Evolutionary conservation across 495 filamentous ascomycete genomes (phyloP), one percentile per base, ranked within the genome.

Genomic region (Lasiosphaeris hirsuta): DNA sequence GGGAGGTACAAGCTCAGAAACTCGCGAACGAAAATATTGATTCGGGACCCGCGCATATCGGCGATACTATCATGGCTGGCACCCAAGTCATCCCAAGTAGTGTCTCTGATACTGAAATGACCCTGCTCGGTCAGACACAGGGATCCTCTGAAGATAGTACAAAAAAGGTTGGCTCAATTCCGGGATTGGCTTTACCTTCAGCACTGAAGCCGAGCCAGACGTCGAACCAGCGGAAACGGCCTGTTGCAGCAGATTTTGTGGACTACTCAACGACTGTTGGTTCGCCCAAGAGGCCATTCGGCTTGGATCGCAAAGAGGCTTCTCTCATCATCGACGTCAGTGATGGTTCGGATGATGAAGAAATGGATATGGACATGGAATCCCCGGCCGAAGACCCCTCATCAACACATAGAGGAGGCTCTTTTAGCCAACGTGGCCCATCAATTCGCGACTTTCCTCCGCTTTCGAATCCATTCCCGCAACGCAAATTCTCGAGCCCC

Each of bases 171-270:
- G 35, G 14, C 17, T 51, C 60, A 3, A 49, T 65, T 4, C 62
- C 59, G 14, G 58, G 59, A 15, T 51, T 63, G 30, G 18, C 36
- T 3, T 18, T 57, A 2, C 55, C 65, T 4, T 14, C 62, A 3
- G 42, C 44, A 18, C 9, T 38, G 15, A 56, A 62, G 19, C 51
- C 54, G 3, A 43, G 36, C 8, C 42, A 34, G 17, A 10, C 52
- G 7, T 13, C 56, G 18, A 65, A 43, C 35, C 60, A 63, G 38
- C 82, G 87, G 15, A 96, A 96, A 69, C 86, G 92, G 17, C 90
- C 89, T n/a, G 87, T 89, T 42, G 91, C 92, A 37, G 81, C 89
- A 11, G 92, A 96, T 65, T 92, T 96, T 60, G 84, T 86, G 51
- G 77, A 78, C 42, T 83, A 84, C 57, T 74, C 83, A 4, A 58